Evolutionary conservation across 129 eudicot species (phyloP).

Genomic region (Helianthus annuus): HanXRQr2.0-SUNRISE NC_035438.2:10299721-10300220

Average conservation of each 20-base stretch:
- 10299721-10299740: constrained; percentile 81
- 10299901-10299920: neutral
- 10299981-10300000: constrained; percentile 90
- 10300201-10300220: constrained; percentile 83
- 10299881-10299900: neutral
- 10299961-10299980: constrained; percentile 53
- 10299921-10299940: neutral
- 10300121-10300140: neutral
- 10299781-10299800: neutral
- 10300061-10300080: constrained; percentile 45
- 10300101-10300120: neutral
- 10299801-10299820: neutral
- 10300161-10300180: neutral
- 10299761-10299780: constrained; percentile 97
- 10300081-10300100: neutral
- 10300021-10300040: constrained; percentile 75
- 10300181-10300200: constrained; percentile 73
- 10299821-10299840: neutral
- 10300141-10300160: constrained; percentile 9
- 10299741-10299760: constrained; percentile 96
- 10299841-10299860: neutral
- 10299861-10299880: constrained; percentile 1
- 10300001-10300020: constrained; percentile 89
- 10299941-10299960: neutral
- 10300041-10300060: constrained; percentile 80